These are phyloP conservation scores for Fusarium sp. DNA, from an alignment of 2,329 filamentous ascomycete species.

Conservation along the genomic window DNA sequence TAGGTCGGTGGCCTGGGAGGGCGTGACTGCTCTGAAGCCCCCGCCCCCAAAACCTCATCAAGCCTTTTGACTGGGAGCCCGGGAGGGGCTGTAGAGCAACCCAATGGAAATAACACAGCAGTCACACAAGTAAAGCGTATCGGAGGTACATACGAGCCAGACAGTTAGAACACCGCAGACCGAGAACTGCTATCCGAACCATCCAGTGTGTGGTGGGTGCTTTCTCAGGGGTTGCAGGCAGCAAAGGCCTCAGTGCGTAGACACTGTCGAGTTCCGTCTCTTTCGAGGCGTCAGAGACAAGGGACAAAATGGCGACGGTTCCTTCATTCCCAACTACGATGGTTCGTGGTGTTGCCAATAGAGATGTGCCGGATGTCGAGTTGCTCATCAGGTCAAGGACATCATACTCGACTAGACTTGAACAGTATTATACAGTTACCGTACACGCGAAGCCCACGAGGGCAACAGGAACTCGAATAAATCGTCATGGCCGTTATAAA, in stretches of 20 bases:
- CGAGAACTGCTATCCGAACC: neutral
- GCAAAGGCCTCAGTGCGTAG: neutral
- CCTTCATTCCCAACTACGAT: neutral
- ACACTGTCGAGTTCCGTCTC: neutral
- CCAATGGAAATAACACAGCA: neutral
- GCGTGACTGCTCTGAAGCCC: too few relatives aligned
- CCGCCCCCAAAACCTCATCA: too few relatives aligned
- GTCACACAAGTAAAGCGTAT: neutral
- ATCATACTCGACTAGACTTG: neutral
- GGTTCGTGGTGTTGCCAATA: neutral
- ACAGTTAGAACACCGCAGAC: neutral
- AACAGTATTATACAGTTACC: constrained; percentile 2
- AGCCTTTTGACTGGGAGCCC: too few relatives aligned
- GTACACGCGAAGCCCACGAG: neutral
- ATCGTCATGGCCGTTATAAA: constrained; percentile 38
- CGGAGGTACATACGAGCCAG: neutral
- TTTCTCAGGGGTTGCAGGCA: neutral
- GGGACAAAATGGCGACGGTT: neutral
- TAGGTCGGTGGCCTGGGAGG: neutral
- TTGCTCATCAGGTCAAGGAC: neutral
- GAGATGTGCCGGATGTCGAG: neutral
- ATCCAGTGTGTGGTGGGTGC: neutral
- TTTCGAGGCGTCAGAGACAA: neutral
- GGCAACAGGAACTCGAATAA: constrained; percentile 15
- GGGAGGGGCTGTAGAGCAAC: neutral